These are phyloP conservation scores for Exobasidium cylindrosporum DNA, from an alignment of 1,284 basidiomycete genomes.

Conservation along the genomic window DNA sequence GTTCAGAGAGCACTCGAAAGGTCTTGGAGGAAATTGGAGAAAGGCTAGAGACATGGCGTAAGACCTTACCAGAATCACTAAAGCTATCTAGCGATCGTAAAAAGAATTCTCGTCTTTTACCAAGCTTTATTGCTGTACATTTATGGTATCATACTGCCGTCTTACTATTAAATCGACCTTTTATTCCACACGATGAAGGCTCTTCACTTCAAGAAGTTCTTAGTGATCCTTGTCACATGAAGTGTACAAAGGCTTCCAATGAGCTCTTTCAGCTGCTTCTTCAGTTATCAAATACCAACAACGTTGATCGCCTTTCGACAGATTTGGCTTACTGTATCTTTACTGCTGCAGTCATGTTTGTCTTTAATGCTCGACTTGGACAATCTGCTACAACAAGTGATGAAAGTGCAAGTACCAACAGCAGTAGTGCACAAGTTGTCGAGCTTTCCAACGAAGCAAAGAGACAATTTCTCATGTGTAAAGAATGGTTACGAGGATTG, in stretches of 20 bases:
- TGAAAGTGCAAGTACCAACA: neutral
- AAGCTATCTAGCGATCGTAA: constrained; percentile 22
- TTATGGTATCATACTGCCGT: constrained; percentile 35
- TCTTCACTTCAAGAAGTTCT: constrained; percentile 31
- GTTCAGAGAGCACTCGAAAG: constrained; percentile 20
- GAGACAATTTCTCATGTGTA: constrained; percentile 31
- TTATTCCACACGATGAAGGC: constrained; percentile 46
- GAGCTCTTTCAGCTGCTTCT: constrained; percentile 38
- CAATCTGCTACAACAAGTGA: neutral
- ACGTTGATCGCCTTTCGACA: constrained; percentile 38
- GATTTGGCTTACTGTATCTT: constrained; percentile 48
- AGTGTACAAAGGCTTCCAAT: constrained; percentile 38
- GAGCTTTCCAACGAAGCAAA: constrained; percentile 23
- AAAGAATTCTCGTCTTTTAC: constrained; percentile 23
- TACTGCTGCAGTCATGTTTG: constrained; percentile 44
- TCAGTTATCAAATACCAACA: constrained; percentile 24
- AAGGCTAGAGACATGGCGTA: constrained; percentile 36
- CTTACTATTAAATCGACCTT: constrained; percentile 41
- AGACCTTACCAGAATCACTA: constrained; percentile 31
- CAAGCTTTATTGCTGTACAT: constrained; percentile 30
- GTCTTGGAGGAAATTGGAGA: constrained; percentile 37
- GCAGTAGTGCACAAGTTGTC: constrained; percentile 23
- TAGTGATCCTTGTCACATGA: constrained; percentile 29
- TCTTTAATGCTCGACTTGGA: constrained; percentile 40
- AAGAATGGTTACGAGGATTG: constrained; percentile 42